Base-by-base conservation (phyloP, 495 filamentous ascomycete species). In the Penicillium longicatenatum region DNA sequence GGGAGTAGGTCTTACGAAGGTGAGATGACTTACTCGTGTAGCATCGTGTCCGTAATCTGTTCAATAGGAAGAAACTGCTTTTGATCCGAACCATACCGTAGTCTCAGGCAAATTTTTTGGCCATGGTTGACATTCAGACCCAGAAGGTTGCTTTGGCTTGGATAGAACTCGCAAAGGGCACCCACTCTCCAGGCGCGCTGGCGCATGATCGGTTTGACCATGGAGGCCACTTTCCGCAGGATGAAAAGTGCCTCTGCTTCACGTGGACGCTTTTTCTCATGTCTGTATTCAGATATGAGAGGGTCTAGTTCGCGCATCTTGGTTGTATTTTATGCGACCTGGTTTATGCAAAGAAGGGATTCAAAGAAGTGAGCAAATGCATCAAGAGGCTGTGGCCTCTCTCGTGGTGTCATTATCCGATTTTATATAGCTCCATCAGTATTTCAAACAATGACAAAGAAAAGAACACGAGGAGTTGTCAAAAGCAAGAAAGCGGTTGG, bases 151-250 rank as follows among this genome's bases (percentile, higher is more conserved):
- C 74, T 69, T 61, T 95, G 78, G 2, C 81, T 75, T 0, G 93
- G 94, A 58, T 88, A 90, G 71, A 98, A 95, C 70, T 98, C 94
- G 24, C 84, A 84, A 16, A 98, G 83, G 41, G 87, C 84, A 7
- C 84, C 83, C 20, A 98, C 90, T 59, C 73, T 87, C 90, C 92
- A 98, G 22, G 78, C 79, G 43, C 91, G 82, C 50, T 89, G 90
- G 59, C 90, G 79, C 93, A 98, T 98, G 52, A 98, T 89, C 14
- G 94, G 94, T 70, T 97, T 98, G 43, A 98, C 93, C 14, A 96
- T 70, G 12, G 91, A 94, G 17, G 92, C 91, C 21, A 96, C 79
- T 70, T 91, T 93, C 58, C 85, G 88, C 12, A 98, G 80, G 42
- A 83, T 84, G n/a, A 85, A 77, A 12, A 97, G 79, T n/a, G 93